Conservation (phyloP, 805 yeast species). For the Brettanomyces naardenensis region DNA sequence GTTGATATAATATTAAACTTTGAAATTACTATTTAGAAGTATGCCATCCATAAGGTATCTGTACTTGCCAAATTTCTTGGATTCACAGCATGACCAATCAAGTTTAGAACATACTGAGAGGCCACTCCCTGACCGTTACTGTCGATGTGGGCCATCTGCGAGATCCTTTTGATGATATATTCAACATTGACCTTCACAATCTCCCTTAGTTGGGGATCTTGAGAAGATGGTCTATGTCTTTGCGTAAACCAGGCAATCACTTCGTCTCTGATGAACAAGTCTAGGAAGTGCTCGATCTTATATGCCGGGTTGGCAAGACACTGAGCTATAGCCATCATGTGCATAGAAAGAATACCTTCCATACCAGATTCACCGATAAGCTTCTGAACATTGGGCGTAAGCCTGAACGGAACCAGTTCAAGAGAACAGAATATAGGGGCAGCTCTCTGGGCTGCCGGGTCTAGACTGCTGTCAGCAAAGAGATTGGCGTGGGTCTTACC, state of each 20-base stretch:
- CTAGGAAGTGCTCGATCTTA: constrained; percentile 82
- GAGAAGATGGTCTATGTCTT: constrained; percentile 75
- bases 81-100: constrained; percentile 90
- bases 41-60: constrained; percentile 94
- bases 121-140: constrained; percentile 62
- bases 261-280: constrained; percentile 94
- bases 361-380: constrained; percentile 89
- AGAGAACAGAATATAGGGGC: constrained; percentile 85
- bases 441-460: constrained; percentile 42
- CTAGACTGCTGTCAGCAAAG: constrained; percentile 36
- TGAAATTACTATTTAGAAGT: too few relatives aligned
- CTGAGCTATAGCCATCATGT: constrained; percentile 76
- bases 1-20: too few relatives aligned
- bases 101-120: constrained; percentile 82
- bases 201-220: constrained; percentile 66
- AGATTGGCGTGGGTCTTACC: constrained; percentile 33
- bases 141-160: constrained; percentile 54
- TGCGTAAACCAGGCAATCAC: constrained; percentile 90
- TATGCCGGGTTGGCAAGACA: constrained; percentile 88
- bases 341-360: constrained; percentile 85
- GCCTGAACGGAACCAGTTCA: constrained; percentile 91
- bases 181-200: constrained; percentile 87
- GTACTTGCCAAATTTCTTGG: constrained; percentile 89
- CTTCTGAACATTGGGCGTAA: constrained; percentile 92
- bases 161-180: constrained; percentile 67